Evolutionary conservation across 2,329 filamentous ascomycete genomes (phyloP).

Genomic region (Fusarium haematococcum): DNA sequence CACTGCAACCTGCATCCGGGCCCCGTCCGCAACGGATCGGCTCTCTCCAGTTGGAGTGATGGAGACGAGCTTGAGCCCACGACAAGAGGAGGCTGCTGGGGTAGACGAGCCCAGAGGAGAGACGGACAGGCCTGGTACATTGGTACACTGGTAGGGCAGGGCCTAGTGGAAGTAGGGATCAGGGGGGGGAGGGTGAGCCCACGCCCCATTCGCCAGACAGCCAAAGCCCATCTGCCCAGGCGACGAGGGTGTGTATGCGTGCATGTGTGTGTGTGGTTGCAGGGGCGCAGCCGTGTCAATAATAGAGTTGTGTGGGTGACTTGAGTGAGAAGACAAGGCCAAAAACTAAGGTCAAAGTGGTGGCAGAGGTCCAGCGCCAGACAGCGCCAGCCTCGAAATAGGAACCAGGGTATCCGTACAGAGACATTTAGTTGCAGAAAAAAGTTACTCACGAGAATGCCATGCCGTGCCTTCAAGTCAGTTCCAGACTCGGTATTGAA

Average conservation of each 20-base stretch:
- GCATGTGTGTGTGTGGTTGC: slow-evolving; percentile 13
- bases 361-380: slow-evolving; percentile 32
- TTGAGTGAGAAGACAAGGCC: slow-evolving; percentile 18
- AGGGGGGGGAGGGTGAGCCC: slow-evolving; percentile 26
- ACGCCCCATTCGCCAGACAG: slow-evolving; percentile 32
- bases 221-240: slow-evolving; percentile 26
- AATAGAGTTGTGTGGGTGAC: slow-evolving; percentile 5
- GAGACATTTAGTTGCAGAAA: slow-evolving; percentile 10
- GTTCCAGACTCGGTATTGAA: slow-evolving; percentile 38
- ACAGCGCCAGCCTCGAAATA: slow-evolving; percentile 31
- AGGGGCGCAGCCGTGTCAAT: slow-evolving; percentile 24
- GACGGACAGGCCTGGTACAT: slow-evolving; percentile 26
- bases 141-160: slow-evolving; percentile 38
- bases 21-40: slow-evolving; percentile 42
- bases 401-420: slow-evolving; percentile 11
- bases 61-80: slow-evolving; percentile 35
- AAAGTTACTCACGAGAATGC: slow-evolving; percentile 34
- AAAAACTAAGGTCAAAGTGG: slow-evolving; percentile 24
- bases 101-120: slow-evolving; percentile 16
- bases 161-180: slow-evolving; percentile 26
- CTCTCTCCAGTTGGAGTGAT: slow-evolving; percentile 36
- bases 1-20: slow-evolving; percentile 43
- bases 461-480: slow-evolving; percentile 19
- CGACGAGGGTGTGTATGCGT: slow-evolving; percentile 23
- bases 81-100: slow-evolving; percentile 27